Percentiles rank a stretch among this genome's conserved stretches.
Conservation (phyloP, 495 filamentous ascomycete species). For the Antarctomyces pellizariae region DNA sequence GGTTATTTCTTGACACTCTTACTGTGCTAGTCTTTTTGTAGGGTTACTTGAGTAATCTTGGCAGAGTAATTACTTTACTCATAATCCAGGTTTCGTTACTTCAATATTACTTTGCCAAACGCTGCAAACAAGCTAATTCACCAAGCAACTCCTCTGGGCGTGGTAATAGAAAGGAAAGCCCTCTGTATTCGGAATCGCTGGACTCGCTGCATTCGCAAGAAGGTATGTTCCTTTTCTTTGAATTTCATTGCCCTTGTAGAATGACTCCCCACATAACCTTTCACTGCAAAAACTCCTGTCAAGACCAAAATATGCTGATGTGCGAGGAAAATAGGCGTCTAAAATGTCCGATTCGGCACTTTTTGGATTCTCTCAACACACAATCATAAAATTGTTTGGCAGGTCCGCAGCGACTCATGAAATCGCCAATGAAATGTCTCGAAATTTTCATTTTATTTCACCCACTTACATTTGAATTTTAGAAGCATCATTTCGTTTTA, state of each 20-base stretch:
- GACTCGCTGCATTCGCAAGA: constrained; percentile 1
- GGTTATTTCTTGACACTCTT: no score
- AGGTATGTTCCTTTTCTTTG: constrained; percentile 1
- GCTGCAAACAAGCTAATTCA: neutral
- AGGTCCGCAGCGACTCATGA: neutral
- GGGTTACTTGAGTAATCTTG: no score
- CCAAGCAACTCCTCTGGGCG: neutral
- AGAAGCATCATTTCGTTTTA: no score
- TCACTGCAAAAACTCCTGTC: no score
- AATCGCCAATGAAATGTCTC: neutral
- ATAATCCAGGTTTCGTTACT: constrained; percentile 4
- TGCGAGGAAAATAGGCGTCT: neutral
- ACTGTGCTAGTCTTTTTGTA: no score
- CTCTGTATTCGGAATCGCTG: no score
- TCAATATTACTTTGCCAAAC: constrained; percentile 2
- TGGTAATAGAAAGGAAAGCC: neutral
- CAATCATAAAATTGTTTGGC: neutral
- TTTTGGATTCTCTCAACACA: neutral
- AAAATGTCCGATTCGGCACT: neutral
- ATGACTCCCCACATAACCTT: neutral
- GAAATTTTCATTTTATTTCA: neutral
- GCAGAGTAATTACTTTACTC: no score
- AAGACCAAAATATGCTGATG: no score
- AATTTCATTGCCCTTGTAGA: neutral
- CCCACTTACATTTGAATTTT: no score